Base-by-base conservation (phyloP, 2,329 filamentous ascomycete genomes). In the Alternaria metachromatica region DNA sequence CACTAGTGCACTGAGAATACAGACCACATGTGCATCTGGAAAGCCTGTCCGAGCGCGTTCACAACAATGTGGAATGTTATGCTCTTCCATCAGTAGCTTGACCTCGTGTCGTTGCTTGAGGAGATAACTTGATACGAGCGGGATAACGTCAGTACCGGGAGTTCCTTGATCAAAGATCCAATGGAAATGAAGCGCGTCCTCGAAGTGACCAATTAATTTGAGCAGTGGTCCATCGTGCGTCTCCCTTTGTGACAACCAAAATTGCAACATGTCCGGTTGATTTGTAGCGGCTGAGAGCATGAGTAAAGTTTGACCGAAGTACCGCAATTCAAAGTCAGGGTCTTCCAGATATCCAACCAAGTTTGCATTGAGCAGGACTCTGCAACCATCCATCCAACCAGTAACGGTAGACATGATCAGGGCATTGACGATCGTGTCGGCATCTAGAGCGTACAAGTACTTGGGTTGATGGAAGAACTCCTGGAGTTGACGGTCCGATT, bases 291-390 rank as follows among this genome's bases (percentile, higher is more conserved):
- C 30, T 4, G 30, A 33, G 30, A 33, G 5, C 4, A 2, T 2
- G 26, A 33, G 33, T 37, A 37, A 2, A 9, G 1, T n/a, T 2
- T 1, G 15, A 0, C 7, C 1, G 15, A 0, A 0, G 7, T 3
- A 0, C 33, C 4, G 7, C 7, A 1, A 0, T 0, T 3, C 7
- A n/a, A 4, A 41, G 15, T 0, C 3, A 1, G 7, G 5, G 23
- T 18, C 1, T 2, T 4, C n/a, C 15, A 20, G n/a, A 6, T 10
- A 3, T 12, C 0, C 3, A 6, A 49, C 2, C 0, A 28, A 10
- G 1, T n/a, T 18, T 5, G 25, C 25, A 7, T 49, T 2, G 18
- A 26, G 15, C 9, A 49, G n/a, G 6, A 2, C 7, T 7, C 7
- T 28, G 15, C 46, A 49, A 2, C 46, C 46, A 26, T 20, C 46